These are phyloP conservation scores for Anisogramma anomala DNA, from an alignment of 2,329 filamentous ascomycete genomes.

Conservation along the genomic window DNA sequence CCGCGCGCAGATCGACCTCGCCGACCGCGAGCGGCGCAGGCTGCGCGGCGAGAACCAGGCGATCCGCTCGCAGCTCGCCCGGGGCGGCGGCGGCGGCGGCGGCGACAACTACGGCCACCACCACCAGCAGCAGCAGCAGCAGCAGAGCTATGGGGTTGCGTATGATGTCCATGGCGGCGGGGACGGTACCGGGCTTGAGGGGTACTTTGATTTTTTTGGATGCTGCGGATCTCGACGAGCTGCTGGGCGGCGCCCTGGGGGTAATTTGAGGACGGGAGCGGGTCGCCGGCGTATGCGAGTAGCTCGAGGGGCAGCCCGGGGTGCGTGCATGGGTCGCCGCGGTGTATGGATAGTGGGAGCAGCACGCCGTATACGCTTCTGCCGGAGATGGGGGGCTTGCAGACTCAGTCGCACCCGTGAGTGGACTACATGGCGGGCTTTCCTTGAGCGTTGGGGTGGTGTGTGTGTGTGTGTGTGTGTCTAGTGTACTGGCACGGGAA, in stretches of 20 bases:
- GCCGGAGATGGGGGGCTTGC: slow-evolving; percentile 24
- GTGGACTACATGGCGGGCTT: slow-evolving; percentile 39
- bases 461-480: not conserved
- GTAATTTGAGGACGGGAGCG: slow-evolving; percentile 25
- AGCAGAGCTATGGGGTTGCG: no score
- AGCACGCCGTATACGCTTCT: slow-evolving; percentile 9
- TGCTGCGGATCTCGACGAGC: slow-evolving; percentile 23
- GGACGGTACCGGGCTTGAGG: not conserved
- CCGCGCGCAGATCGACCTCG: slow-evolving; percentile 33
- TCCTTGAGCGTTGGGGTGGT: slow-evolving; percentile 26
- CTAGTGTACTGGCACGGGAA: no score
- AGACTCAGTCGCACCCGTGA: no score
- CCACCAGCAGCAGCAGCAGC: slow-evolving; percentile 23
- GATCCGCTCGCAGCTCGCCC: slow-evolving; percentile 27
- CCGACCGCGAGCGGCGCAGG: slow-evolving; percentile 27
- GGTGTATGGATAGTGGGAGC: not conserved
- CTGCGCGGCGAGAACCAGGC: slow-evolving; percentile 33
- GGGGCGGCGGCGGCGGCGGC: slow-evolving; percentile 9
- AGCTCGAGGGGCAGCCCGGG: slow-evolving; percentile 16
- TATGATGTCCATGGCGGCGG: no score
- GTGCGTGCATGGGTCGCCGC: slow-evolving; percentile 7
- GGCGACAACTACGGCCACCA: not conserved
- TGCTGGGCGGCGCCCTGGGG: slow-evolving; percentile 32
- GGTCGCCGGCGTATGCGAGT: slow-evolving; percentile 14
- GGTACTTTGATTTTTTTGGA: not conserved